These are phyloP conservation scores for Coelastrella sp. DNA, from an alignment of 139 green algal genomes.

Conservation along the genomic window DNA sequence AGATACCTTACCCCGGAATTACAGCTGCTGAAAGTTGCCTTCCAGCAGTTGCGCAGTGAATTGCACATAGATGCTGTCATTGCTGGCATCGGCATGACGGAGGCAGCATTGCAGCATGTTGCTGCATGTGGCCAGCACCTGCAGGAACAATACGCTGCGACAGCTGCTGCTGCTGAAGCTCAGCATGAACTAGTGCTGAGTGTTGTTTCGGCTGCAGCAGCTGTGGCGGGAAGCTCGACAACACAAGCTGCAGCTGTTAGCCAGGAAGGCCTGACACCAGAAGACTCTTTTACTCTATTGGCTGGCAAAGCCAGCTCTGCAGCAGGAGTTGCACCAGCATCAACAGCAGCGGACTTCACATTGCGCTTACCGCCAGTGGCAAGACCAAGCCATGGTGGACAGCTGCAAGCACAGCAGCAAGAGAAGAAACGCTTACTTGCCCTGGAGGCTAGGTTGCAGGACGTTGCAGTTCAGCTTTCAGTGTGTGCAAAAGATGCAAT, in stretches of 20 bases:
- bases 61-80: constrained; percentile 44
- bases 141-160: background rate
- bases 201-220: background rate
- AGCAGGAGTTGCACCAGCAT: background rate
- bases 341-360: background rate
- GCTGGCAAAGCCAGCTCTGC: background rate
- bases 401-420: constrained; percentile 8
- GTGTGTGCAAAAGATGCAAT: constrained; percentile 37
- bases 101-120: background rate
- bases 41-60: constrained; percentile 27
- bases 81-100: constrained; percentile 8
- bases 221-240: background rate
- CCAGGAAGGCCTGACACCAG: background rate
- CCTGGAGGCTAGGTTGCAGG: constrained; percentile 25
- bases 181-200: background rate
- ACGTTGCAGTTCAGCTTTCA: constrained; percentile 33
- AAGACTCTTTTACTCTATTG: constrained; percentile 9
- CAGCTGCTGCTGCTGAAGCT: background rate
- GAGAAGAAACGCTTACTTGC: constrained; percentile 8
- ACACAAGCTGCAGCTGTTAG: background rate
- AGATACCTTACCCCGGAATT: background rate
- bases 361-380: background rate
- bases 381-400: background rate
- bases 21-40: constrained; percentile 41
- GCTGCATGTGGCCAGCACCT: constrained; percentile 12